Evolutionary conservation across 495 filamentous ascomycete genomes (phyloP).

Genomic region (Beverwykella pulmonaria): DNA sequence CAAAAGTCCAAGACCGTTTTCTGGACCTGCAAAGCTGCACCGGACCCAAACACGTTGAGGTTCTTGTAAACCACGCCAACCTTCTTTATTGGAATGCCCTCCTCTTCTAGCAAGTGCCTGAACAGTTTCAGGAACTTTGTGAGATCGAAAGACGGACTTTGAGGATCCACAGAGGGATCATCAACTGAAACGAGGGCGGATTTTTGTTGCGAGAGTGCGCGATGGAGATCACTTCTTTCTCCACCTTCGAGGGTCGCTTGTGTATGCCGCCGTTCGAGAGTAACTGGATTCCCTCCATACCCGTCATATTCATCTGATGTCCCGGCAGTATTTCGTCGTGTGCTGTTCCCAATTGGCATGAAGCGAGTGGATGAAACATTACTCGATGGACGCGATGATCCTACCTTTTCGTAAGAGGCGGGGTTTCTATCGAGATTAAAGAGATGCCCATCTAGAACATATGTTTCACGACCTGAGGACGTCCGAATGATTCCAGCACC

Average conservation of each 20-base stretch:
- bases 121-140: conserved; percentile 17
- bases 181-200: neutral
- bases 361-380: neutral
- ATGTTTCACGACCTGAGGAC: neutral
- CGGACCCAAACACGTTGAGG: conserved; percentile 19
- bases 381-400: neutral
- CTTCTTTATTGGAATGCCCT: conserved; percentile 10
- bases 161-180: conserved; percentile 18
- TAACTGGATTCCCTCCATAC: neutral
- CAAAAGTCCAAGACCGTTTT: conserved; percentile 8
- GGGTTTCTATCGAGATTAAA: neutral
- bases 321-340: neutral
- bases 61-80: conserved; percentile 19
- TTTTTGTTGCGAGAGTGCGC: neutral
- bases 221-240: conserved; percentile 11
- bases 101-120: conserved; percentile 6
- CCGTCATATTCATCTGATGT: neutral
- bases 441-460: neutral
- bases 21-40: conserved; percentile 18
- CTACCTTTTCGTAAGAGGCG: neutral
- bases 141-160: conserved; percentile 10
- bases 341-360: neutral
- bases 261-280: neutral
- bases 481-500: conserved; percentile 1
- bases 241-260: conserved; percentile 3